Conservation (phyloP, 2,329 filamentous ascomycete species). For the Trichoderma sp. region DNA sequence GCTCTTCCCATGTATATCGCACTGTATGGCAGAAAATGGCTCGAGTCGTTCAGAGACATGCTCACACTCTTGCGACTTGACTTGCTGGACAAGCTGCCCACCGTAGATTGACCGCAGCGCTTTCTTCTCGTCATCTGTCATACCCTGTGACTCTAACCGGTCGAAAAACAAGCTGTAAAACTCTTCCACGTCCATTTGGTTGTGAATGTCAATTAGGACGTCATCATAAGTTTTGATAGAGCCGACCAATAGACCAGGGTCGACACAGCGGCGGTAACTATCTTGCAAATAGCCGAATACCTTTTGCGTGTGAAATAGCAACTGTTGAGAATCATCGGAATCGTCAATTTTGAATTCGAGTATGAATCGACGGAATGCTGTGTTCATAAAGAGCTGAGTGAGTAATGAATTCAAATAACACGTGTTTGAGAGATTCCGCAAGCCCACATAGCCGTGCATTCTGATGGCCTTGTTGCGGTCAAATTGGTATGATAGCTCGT, state of each 20-base stretch:
- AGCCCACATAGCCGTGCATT: constrained; percentile 76
- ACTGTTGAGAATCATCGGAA: constrained; percentile 55
- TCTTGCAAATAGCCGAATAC: constrained; percentile 87
- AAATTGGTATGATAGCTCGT: constrained; percentile 60
- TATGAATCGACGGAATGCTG: constrained; percentile 82
- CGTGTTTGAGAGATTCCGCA: constrained; percentile 92
- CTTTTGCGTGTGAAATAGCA: constrained; percentile 75
- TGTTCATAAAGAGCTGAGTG: constrained; percentile 95
- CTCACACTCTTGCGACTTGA: constrained; percentile 89
- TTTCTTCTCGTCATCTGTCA: constrained; percentile 64
- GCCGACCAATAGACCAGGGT: constrained; percentile 69
- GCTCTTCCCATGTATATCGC: constrained; percentile 90
- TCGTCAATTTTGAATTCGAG: constrained; percentile 61
- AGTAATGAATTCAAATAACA: constrained; percentile 96
- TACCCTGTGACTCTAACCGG: constrained; percentile 81
- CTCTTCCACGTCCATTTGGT: constrained; percentile 98
- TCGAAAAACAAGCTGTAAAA: constrained; percentile 95
- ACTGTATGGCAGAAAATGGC: constrained; percentile 90
- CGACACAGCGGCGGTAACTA: constrained; percentile 68
- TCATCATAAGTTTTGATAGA: constrained; percentile 83
- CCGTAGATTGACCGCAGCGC: constrained; percentile 82
- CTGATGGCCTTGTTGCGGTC: constrained; percentile 69
- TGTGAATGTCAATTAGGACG: constrained; percentile 75
- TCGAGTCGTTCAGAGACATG: constrained; percentile 91
- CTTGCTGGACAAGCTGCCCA: constrained; percentile 87